These are phyloP conservation scores for Scytalidium lignicola DNA, from an alignment of 2,329 filamentous ascomycete genomes.

Conservation along the genomic window DNA sequence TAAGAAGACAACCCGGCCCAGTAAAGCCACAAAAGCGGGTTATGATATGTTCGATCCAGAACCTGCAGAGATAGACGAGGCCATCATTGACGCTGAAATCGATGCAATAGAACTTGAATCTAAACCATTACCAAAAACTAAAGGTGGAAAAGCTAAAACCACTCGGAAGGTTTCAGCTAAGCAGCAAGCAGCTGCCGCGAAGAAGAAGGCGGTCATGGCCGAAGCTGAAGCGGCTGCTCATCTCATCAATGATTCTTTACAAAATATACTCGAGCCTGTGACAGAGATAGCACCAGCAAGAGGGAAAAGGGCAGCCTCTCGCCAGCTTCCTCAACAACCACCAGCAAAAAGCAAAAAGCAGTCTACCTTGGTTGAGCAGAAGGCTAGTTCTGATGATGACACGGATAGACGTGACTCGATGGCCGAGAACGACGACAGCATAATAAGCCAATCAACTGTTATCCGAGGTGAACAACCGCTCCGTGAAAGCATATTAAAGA, in stretches of 20 bases:
- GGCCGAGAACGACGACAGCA: slow-evolving; percentile 28
- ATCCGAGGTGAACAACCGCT: slow-evolving; percentile 14
- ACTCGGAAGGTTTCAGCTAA: slow-evolving; percentile 25
- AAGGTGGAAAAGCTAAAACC: slow-evolving; percentile 22
- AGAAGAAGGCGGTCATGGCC: slow-evolving; percentile 13
- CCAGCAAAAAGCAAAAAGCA: slow-evolving; percentile 13
- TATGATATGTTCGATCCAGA: slow-evolving; percentile 20
- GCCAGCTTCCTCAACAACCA: slow-evolving; percentile 13
- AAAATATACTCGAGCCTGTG: slow-evolving; percentile 3
- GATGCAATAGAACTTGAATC: slow-evolving; percentile 23
- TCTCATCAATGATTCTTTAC: not conserved
- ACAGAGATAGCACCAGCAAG: slow-evolving; percentile 9
- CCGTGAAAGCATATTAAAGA: slow-evolving; percentile 20
- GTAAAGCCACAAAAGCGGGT: slow-evolving; percentile 11
- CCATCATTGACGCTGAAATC: slow-evolving; percentile 24
- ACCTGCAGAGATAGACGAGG: slow-evolving; percentile 22
- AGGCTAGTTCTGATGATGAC: not conserved
- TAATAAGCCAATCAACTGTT: slow-evolving; percentile 22
- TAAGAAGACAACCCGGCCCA: slow-evolving; percentile 12
- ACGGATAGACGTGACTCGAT: slow-evolving; percentile 26
- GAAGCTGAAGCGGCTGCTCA: slow-evolving; percentile 12
- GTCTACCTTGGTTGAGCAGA: slow-evolving; percentile 9
- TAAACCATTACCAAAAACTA: slow-evolving; percentile 22
- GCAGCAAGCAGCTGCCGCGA: slow-evolving; percentile 20
- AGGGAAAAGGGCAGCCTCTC: slow-evolving; percentile 13